Evolutionary conservation across 2,329 filamentous ascomycete genomes (phyloP), one percentile per base, ranked within the genome.

Genomic region (Incumbomyces lentus): DNA sequence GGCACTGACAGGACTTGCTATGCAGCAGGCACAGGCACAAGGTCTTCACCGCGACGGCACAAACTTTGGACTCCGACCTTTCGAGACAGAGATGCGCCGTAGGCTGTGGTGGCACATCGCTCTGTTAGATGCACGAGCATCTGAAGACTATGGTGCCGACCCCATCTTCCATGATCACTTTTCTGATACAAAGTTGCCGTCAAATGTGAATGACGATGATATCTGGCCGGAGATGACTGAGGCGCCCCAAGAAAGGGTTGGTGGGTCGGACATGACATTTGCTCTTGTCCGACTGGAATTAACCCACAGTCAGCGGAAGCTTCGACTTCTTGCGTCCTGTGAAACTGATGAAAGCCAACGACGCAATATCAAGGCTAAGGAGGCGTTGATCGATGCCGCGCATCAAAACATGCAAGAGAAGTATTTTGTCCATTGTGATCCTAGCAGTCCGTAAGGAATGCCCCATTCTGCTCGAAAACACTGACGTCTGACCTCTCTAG

Each of bases 91-190:
- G 40, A 65, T 66, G 58, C 58, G 65, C 43, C 60, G 65, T 35
- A 56, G 61, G 32, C 49, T 62, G 1, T 68, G 65, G 65, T 66
- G 64, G 62, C 48, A 50, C 26, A 46, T 67, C 18, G 62, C 57
- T 53, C 65, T 80, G 12, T 62, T 83, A 0, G 80, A 84, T 56
- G 69, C 72, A 2, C 66, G 79, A 49, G 70, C 78, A 1, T 75
- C 76, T 1, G 79, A 82, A 55, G 76, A 82, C 48, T 76, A 82
- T 56, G 78, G 78, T 0, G 76, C 74, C 17, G 78, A 82, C 49
- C 73, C 77, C 2, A 75, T 73, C 0, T 79, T 83, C 35, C 60
- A 70, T 2, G 69, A 75, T 40, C 69, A 72, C 11, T 71, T 71
- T 10, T 83, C 76, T 54, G 79, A 84, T 56, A 81, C 79, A 0